Evolutionary conservation across 2,329 filamentous ascomycete species (phyloP).

Genomic region (Curvularia hawaiiensis): DNA sequence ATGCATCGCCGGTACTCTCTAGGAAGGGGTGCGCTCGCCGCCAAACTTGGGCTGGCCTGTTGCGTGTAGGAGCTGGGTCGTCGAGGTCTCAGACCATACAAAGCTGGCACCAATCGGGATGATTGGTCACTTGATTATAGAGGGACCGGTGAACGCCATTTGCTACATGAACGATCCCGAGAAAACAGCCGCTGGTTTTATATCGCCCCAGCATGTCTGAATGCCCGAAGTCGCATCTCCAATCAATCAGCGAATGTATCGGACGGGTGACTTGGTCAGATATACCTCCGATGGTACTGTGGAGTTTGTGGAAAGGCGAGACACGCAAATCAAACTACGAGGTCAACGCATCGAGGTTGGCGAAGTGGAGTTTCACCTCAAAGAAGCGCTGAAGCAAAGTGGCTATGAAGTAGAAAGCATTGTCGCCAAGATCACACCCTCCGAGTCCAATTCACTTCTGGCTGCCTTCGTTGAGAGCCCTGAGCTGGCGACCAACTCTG

Average conservation of each 20-base stretch:
- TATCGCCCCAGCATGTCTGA: conserved; percentile 15
- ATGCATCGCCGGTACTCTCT: not conserved
- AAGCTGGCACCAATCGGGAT: not conserved
- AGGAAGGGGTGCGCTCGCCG: not conserved
- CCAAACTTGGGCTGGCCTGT: not conserved
- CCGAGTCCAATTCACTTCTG: not conserved
- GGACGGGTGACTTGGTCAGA: conserved; percentile 9
- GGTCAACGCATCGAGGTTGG: conserved; percentile 25
- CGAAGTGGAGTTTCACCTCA: conserved; percentile 14
- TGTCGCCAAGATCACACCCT: not conserved
- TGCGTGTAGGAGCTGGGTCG: not conserved
- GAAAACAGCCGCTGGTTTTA: conserved; percentile 40
- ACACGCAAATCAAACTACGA: conserved; percentile 24
- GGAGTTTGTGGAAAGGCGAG: conserved; percentile 16
- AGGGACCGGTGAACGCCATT: conserved; percentile 53
- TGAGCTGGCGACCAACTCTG: not conserved
- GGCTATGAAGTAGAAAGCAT: not conserved
- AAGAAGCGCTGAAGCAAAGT: not conserved
- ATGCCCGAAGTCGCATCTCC: not conserved
- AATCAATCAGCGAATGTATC: not conserved
- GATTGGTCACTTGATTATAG: conserved; percentile 59
- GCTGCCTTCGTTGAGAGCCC: not conserved
- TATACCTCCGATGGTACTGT: conserved; percentile 16
- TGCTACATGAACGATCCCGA: conserved; percentile 32
- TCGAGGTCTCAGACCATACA: not conserved